Base-by-base conservation (phyloP, 352 stramenopile species). In the Pythium coloratum region DNA sequence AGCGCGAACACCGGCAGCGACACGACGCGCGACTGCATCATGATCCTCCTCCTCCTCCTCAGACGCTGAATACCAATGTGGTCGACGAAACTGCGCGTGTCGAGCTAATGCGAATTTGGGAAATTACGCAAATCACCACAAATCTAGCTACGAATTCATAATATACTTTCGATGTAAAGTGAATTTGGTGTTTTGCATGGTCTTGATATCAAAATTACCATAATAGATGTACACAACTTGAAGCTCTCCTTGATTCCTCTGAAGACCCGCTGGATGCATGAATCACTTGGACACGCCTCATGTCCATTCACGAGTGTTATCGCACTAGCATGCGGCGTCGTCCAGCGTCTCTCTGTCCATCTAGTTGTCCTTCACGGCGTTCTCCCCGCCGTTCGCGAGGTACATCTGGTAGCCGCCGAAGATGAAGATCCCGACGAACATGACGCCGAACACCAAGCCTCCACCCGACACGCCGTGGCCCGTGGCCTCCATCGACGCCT, bases 1-100 rank as follows among this genome's bases (percentile, higher is more conserved):
- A 91, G 81, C 61, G 75, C 80, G 53, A 91, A 75, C 66, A 91
- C 74, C 46, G 82, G 80, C 60, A 86, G 79, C 32, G 81, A 84
- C 75, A 89, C 84, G 12, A 91, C 76, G 12, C 78, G 77, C 47
- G 81, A 72, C 47, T 62, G 61, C 64, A 77, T 64, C 72, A 76
- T 77, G 53, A 34, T 42, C 30, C 14, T 26, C 34, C n/a, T 28
- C 20, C 20, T 24, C 20, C 20, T 24, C 20, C 34, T 28, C 26
- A 18, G 28, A 18, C 24, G 6, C 49, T 40, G 9, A 34, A 10
- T 26, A 24, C 12, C 46, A 53, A 53, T 53, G 46, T n/a, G 13
- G 40, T 8, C 18, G 14, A 49, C 40, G 40, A 49, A 49, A 49
- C 46, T 53, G 46, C 46, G 46, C 46, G 46, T 53, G 46, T 53